Conservation (phyloP, 768 basidiomycete species). For the Clitopilus hobsonii region DNA sequence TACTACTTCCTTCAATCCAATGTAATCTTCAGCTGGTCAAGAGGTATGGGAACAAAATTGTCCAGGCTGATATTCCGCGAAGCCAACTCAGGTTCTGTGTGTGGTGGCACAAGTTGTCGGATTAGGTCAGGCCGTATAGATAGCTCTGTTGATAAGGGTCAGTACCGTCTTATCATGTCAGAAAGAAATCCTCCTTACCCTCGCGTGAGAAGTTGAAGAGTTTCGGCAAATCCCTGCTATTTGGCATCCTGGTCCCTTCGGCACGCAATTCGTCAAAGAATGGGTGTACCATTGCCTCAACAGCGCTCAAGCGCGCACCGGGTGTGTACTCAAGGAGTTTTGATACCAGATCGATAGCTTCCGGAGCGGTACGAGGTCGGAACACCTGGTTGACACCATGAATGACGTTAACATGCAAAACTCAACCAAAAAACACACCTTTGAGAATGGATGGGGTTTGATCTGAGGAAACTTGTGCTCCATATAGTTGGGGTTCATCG, state of each 20-base stretch:
- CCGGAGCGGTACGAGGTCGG: conserved; percentile 92
- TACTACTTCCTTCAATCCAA: conserved; percentile 61
- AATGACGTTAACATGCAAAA: conserved; percentile 2
- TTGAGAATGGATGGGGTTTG: conserved; percentile 98
- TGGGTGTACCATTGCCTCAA: conserved; percentile 89
- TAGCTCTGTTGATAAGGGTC: conserved; percentile 56
- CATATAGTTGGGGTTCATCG: conserved; percentile 99
- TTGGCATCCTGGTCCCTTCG: conserved; percentile 92
- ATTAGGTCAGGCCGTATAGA: conserved; percentile 95
- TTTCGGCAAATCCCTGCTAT: conserved; percentile 92
- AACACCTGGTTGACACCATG: conserved; percentile 64
- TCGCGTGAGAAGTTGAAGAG: conserved; percentile 93
- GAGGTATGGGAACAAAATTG: conserved; percentile 94
- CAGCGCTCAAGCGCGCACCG: conserved; percentile 80
- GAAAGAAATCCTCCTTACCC: conserved; percentile 47
- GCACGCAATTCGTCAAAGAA: conserved; percentile 96
- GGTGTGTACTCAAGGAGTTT: conserved; percentile 99
- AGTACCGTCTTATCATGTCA: background rate
- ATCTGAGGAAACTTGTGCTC: conserved; percentile 99
- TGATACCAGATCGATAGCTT: conserved; percentile 94
- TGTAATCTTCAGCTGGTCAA: conserved; percentile 91
- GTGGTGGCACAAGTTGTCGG: conserved; percentile 83
- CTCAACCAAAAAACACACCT: conserved; percentile 47
- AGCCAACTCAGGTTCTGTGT: conserved; percentile 86
- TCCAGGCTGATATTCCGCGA: conserved; percentile 84